Evolutionary conservation across 83 land plant species (phyloP).

Genomic region (Picea abies): DNA sequence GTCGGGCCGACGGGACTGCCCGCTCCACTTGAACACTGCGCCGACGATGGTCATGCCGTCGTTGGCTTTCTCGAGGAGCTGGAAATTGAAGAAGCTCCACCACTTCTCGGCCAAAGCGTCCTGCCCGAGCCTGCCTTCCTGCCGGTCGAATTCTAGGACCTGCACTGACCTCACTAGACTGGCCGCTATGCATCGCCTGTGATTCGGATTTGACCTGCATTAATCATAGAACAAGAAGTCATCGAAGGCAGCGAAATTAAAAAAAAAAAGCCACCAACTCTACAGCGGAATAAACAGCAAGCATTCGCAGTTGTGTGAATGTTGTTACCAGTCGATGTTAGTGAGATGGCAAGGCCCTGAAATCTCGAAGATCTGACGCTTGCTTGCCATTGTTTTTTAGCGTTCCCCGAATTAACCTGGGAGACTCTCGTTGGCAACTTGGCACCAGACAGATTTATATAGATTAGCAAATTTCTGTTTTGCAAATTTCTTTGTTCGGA

Average conservation of each 20-base stretch:
- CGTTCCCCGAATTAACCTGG: too few species aligned
- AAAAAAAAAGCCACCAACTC: too few species aligned
- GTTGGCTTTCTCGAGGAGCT: constrained; percentile 2
- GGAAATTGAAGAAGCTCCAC: constrained; percentile 60
- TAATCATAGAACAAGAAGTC: too few species aligned
- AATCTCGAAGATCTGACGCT: constrained; percentile 35
- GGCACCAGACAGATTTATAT: too few species aligned
- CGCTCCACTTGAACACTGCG: constrained; percentile 22
- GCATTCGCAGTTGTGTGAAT: too few species aligned
- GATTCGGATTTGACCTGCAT: constrained; percentile 40
- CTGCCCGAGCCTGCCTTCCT: constrained; percentile 28
- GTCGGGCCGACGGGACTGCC: neutral
- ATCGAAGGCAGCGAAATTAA: too few species aligned
- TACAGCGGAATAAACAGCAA: too few species aligned
- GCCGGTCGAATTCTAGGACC: constrained; percentile 59
- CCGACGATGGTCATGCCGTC: constrained; percentile 24
- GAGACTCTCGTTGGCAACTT: too few species aligned
- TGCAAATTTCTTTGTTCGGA: too few species aligned
- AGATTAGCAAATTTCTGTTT: too few species aligned
- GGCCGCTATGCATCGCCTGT: constrained; percentile 59
- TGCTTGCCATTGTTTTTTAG: constrained; percentile 22
- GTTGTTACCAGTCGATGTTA: neutral
- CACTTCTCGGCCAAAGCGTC: constrained; percentile 54
- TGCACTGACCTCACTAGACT: constrained; percentile 59
- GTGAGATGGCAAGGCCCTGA: constrained; percentile 48